Evolutionary conservation across 2,329 filamentous ascomycete genomes (phyloP).

Genomic region (Calonectria honghensis): DNA sequence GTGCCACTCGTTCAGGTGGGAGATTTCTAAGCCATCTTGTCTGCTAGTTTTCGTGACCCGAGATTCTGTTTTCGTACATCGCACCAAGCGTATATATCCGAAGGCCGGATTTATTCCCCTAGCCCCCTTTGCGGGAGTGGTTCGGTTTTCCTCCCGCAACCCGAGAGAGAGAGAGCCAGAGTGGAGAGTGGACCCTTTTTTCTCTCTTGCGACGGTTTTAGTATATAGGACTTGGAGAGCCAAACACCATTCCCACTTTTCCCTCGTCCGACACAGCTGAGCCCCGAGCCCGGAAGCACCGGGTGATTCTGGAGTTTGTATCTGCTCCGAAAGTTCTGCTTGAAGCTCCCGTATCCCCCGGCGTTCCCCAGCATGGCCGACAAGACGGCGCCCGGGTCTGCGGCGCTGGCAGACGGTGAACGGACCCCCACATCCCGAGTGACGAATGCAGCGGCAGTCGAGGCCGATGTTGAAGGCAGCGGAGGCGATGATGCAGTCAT

Average conservation of each 20-base stretch:
- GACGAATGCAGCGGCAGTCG: conserved; percentile 1
- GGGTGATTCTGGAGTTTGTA: conserved; percentile 8
- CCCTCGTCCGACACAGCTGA: conserved; percentile 23
- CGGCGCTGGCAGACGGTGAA: conserved; percentile 27
- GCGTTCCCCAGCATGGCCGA: conserved; percentile 33
- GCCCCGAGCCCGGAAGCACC: conserved; percentile 9
- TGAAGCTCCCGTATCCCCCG: conserved; percentile 1
- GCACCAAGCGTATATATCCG: conserved; percentile 21
- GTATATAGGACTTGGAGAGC: conserved; percentile 32
- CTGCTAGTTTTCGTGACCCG: too few relatives aligned
- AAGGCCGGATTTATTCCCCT: conserved; percentile 22
- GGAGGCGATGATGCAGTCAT: conserved; percentile 36
- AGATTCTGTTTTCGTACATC: conserved; percentile 13
- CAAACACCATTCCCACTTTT: conserved; percentile 34
- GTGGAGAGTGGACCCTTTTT: conserved; percentile 27
- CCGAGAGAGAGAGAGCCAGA: conserved; percentile 1
- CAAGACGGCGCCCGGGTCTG: conserved; percentile 30
- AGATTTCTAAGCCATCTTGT: neutral
- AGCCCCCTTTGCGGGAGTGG: conserved; percentile 19
- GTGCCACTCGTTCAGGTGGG: neutral
- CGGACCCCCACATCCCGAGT: conserved; percentile 46
- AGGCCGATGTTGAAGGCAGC: conserved; percentile 35
- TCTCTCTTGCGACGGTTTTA: neutral
- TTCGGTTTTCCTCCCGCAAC: conserved; percentile 37
- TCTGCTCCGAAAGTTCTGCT: neutral